Conservation (phyloP, 108 stramenopile genomes). For the Seminavis robusta region DNA sequence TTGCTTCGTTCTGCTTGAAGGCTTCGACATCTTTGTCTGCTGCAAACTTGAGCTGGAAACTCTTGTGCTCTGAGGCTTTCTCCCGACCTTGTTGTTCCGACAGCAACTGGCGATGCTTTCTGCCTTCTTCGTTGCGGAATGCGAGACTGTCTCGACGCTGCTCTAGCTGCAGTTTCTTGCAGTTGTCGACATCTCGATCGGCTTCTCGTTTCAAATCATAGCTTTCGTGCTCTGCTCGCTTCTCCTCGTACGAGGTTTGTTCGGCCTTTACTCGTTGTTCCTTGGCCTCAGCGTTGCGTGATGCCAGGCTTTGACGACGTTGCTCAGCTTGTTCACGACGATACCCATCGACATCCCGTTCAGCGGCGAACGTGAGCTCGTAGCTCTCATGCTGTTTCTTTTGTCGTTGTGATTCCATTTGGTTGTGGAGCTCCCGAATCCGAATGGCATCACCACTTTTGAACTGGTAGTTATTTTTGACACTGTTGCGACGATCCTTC, state of each 20-base stretch:
- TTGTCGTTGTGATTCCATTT: conserved; percentile 38
- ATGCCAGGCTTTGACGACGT: conserved; percentile 33
- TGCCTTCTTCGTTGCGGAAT: conserved; percentile 33
- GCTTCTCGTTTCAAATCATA: conserved; percentile 66
- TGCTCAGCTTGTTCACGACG: conserved; percentile 35
- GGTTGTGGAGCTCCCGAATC: conserved; percentile 39
- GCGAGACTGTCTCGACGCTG: conserved; percentile 40
- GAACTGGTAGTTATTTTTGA: too few species aligned
- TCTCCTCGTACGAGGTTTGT: conserved; percentile 14
- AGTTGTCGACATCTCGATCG: conserved; percentile 67
- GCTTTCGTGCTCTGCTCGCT: conserved; percentile 41
- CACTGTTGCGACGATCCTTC: conserved; percentile 53
- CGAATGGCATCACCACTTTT: conserved; percentile 60
- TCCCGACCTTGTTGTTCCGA: conserved; percentile 34
- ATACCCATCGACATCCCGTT: conserved; percentile 69
- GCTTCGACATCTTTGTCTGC: conserved; percentile 50
- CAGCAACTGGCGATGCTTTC: conserved; percentile 12
- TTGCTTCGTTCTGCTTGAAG: conserved; percentile 12
- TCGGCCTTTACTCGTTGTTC: conserved; percentile 7
- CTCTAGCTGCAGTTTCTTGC: conserved; percentile 37
- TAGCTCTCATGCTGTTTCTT: conserved; percentile 48
- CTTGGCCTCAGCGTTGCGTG: conserved; percentile 29
- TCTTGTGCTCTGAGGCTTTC: conserved; percentile 22
- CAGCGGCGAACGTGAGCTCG: conserved; percentile 68
- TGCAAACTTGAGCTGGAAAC: conserved; percentile 42